Evolutionary conservation across 2,329 filamentous ascomycete genomes (phyloP).

Genomic region (Aschersonia sp.): DNA sequence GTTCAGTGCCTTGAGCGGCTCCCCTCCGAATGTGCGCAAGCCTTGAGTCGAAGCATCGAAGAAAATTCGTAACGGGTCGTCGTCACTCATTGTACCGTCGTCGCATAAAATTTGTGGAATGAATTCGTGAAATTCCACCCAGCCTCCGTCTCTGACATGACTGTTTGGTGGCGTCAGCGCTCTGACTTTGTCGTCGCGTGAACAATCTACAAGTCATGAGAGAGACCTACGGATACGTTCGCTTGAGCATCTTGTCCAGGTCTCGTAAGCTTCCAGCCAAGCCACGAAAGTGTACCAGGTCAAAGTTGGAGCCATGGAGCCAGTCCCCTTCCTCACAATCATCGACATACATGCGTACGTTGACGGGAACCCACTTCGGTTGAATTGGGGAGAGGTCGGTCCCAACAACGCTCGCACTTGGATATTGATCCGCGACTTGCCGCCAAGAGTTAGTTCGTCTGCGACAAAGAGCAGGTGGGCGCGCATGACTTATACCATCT

Average conservation of each 20-base stretch:
- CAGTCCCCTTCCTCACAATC: conserved; percentile 44
- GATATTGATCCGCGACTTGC: conserved; percentile 25
- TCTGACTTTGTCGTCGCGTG: conserved; percentile 2
- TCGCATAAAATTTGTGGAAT: conserved; percentile 25
- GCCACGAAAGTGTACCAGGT: conserved; percentile 38
- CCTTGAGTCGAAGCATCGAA: conserved; percentile 16
- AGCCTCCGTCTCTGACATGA: conserved; percentile 30
- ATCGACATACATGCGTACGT: conserved; percentile 48
- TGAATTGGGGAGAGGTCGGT: conserved; percentile 31
- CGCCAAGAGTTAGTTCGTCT: not conserved
- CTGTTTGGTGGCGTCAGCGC: conserved; percentile 8
- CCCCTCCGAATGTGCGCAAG: conserved; percentile 22
- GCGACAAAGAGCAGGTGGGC: conserved; percentile 2
- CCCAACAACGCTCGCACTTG: conserved; percentile 23
- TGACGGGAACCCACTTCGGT: conserved; percentile 37
- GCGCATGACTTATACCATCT: conserved; percentile 17
- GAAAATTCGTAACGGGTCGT: conserved; percentile 22
- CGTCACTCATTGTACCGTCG: conserved; percentile 25
- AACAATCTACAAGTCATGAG: not conserved
- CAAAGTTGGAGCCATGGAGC: conserved; percentile 36
- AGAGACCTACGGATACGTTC: conserved; percentile 16
- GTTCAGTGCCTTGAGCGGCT: conserved; percentile 18
- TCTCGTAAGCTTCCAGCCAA: conserved; percentile 37
- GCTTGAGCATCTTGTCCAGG: conserved; percentile 28
- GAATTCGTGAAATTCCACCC: conserved; percentile 36